phyloP scores from a whole-genome alignment of 2,329 filamentous ascomycete genomes.

The Ascochyta clinopodiicola region DNA sequence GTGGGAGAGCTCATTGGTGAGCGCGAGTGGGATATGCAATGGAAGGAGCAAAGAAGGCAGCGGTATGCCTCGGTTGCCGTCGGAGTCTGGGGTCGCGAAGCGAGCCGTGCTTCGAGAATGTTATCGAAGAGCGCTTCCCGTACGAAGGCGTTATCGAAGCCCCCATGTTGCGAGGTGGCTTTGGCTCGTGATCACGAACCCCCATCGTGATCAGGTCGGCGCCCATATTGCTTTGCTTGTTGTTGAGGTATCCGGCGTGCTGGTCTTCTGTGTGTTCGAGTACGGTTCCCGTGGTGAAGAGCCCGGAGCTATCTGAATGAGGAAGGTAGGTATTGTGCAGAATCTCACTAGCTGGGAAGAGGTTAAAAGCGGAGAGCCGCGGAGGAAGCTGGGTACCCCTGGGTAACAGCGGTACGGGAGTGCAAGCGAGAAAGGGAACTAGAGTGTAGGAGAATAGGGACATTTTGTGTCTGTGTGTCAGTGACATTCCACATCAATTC shows the following conservation, averaged over 20 bases:
- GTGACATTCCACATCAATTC: constrained; percentile 8
- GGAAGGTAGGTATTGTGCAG: constrained; percentile 10
- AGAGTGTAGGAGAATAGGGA: constrained; percentile 16
- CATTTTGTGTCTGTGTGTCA: constrained; percentile 7
- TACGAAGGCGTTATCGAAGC: constrained; percentile 7
- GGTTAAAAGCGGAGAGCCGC: constrained; percentile 14
- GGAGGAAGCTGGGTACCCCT: constrained; percentile 16
- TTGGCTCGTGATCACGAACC: constrained; percentile 10
- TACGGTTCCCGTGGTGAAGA: neutral
- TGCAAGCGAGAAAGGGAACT: constrained; percentile 8
- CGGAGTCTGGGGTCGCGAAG: constrained; percentile 16
- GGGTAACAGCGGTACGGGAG: constrained; percentile 18
- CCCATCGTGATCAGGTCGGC: constrained; percentile 4
- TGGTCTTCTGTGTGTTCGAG: constrained; percentile 2
- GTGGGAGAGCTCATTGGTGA: constrained; percentile 5
- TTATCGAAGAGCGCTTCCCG: constrained; percentile 20
- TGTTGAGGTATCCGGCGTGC: constrained; percentile 6
- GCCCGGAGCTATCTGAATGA: constrained; percentile 14
- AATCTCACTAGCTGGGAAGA: constrained; percentile 7
- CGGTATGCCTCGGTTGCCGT: constrained; percentile 31
- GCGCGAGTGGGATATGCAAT: constrained; percentile 31
- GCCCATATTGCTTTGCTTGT: constrained; percentile 13
- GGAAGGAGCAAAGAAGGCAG: constrained; percentile 26
- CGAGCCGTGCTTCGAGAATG: constrained; percentile 31
- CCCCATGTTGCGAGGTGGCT: constrained; percentile 4